Evolutionary conservation across 2,329 filamentous ascomycete species (phyloP), one percentile per base, ranked within the genome.

Genomic region (Neofusicoccum cordaticola): DNA sequence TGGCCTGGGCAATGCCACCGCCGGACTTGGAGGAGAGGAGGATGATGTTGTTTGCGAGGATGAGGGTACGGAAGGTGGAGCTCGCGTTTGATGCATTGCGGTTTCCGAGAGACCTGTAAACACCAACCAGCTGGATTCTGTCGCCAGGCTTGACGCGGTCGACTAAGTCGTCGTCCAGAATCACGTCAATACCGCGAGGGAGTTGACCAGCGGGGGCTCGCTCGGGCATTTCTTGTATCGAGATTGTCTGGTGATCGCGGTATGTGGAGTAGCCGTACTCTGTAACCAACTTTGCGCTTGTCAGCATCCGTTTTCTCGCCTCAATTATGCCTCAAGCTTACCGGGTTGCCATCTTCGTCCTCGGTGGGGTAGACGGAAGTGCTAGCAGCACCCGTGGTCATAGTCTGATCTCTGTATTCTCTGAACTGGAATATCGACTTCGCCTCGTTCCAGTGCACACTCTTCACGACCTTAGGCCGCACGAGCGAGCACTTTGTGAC

Each of bases 181-280:
- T 93, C 13, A 98, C 93, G 78, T 99, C 95, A 17, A 99, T 95
- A 64, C 94, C 93, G 62, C 95, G 89, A 66, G 95, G 95, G 68
- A 99, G 85, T 82, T 98, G 95, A 62, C 95, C 95, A 66, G 95
- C 94, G 62, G 95, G 95, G 2, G 95, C 95, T 71, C 94, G 85
- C 78, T 99, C 95, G 0, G 95, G 95, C 95, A 99, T 99, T 81
- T 99, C 95, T 79, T 99, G 95, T 69, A 99, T 97, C 0, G 94
- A 97, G 66, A 99, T 92, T 15, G 92, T 97, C 78, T 99, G 95
- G 75, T 99, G 95, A 76, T 99, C 95, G 73, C 94, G 86, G 79
- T 97, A 99, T 58, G 90, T 95, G 76, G 90, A 96, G 80, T 96
- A 94, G 27, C 95, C 95, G 76, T 98, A 99, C 75, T 99, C 95